Base-by-base conservation (phyloP, 129 eudicot species). In the Chrysanthemum makinoi region DNA sequence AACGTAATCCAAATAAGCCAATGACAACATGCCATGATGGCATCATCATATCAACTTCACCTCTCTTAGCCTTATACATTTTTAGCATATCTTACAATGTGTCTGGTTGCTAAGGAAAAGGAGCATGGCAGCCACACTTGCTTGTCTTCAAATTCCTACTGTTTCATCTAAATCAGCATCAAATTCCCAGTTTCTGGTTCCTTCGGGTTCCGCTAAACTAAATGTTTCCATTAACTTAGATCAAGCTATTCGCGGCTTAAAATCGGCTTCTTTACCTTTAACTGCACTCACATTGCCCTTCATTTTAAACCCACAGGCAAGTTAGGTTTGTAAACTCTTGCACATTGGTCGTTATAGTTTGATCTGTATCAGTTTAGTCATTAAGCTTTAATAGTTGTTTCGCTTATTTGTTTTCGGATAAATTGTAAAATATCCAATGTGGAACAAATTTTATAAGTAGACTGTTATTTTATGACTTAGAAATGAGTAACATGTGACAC, bases 41-140 rank as follows among this genome's bases (percentile, higher is more conserved):
- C 66, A 61, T 55, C 66, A 61, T 61, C 66, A 39, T 61, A 61
- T 61, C 66, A 24, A 10, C 19, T 11, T 60, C 13, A 12, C 13
- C 39, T 20, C 4, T 28, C 18, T 9, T 14, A 57, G 30, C 12
- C 33, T 57, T 19, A 24, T 26, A 4, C 30, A 61, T 24, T 28
- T 60, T 13, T 60, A 0, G 66, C 30, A 18, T 28, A 8, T 61
- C 30, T 61, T 1, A 10, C 10, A 10, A 11, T 24, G 10, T 11
- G 14, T 19, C 15, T 28, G 66, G 44, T 5, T 61, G 44, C 46
- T 17, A 63, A 62, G 2, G 1, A 62, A 12, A 62, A 30, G 28
- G 61, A 76, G 67, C 75, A 87, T 87, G 95, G 88, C 95, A 22
- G 66, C 91, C 91, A 88, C 92, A 44, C 88, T 91, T 79, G 76